phyloP scores from a whole-genome alignment of 2,329 filamentous ascomycete species.

The Calonectria ilicicola region DNA sequence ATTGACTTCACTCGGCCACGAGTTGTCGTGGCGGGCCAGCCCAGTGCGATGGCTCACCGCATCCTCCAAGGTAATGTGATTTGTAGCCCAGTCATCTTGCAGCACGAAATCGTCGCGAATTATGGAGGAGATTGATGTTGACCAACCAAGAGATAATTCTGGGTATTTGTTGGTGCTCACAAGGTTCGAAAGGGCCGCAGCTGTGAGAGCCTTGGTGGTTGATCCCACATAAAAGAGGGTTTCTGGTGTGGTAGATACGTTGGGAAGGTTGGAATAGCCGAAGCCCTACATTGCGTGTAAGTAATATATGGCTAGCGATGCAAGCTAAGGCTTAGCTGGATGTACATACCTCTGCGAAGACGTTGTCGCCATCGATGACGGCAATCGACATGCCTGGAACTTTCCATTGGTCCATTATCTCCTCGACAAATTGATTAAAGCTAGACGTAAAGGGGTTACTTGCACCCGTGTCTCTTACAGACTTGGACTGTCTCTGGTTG shows the following conservation, averaged over 20 bases:
- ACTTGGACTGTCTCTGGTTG: not conserved
- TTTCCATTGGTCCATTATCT: conserved; percentile 38
- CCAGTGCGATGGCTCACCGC: conserved; percentile 65
- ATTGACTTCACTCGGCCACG: conserved; percentile 38
- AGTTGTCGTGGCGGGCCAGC: conserved; percentile 55
- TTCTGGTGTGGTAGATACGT: conserved; percentile 54
- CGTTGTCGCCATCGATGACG: conserved; percentile 38
- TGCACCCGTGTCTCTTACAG: not conserved
- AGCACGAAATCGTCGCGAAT: conserved; percentile 66
- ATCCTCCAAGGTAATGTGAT: conserved; percentile 65
- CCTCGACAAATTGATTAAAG: not conserved
- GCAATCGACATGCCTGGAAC: conserved; percentile 43
- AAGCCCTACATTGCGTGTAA: conserved; percentile 35
- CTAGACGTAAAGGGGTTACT: not conserved
- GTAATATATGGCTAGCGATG: not conserved
- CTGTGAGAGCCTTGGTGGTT: conserved; percentile 67
- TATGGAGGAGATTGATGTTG: conserved; percentile 58
- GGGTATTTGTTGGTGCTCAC: conserved; percentile 55
- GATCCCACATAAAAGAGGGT: conserved; percentile 68
- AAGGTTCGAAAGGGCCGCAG: conserved; percentile 61
- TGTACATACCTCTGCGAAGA: conserved; percentile 37
- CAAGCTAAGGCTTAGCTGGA: not conserved
- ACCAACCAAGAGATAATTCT: conserved; percentile 54
- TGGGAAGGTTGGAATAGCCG: conserved; percentile 43
- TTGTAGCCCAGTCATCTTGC: conserved; percentile 58